Conservation (phyloP, 148 eudicot genomes). For the Nepenthes gracilis region DNA sequence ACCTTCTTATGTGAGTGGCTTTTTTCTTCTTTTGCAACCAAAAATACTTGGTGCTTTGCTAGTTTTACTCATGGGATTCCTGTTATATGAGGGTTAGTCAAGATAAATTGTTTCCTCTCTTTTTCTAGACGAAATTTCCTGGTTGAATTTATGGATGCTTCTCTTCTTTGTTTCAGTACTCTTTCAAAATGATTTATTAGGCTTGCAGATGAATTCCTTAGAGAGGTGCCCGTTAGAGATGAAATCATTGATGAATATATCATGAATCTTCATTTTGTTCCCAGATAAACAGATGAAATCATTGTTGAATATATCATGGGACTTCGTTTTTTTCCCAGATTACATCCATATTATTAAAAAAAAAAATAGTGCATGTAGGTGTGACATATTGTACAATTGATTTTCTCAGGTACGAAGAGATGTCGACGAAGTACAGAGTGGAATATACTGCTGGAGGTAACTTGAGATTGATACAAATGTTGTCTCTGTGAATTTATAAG, state of each 20-base stretch:
- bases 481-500: background rate
- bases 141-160: too few relatives aligned
- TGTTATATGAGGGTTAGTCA: background rate
- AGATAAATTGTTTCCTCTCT: background rate
- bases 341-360: background rate
- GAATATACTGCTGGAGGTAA: slow-evolving; percentile 98
- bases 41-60: background rate
- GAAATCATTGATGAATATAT: too few relatives aligned
- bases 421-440: slow-evolving; percentile 67
- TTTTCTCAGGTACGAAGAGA: slow-evolving; percentile 69
- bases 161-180: too few relatives aligned
- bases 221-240: too few relatives aligned
- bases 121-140: too few relatives aligned
- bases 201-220: too few relatives aligned
- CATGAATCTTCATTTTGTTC: too few relatives aligned
- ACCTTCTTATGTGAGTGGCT: slow-evolving; percentile 63
- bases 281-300: too few relatives aligned
- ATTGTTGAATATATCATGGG: too few relatives aligned
- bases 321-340: background rate
- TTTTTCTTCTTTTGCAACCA: background rate
- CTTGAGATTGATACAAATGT: background rate
- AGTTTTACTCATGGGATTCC: background rate
- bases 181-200: too few relatives aligned
- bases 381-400: background rate
- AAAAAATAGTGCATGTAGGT: background rate